Conservation (phyloP, 257 asterid species). For the Capsicum rhomboideum region DNA sequence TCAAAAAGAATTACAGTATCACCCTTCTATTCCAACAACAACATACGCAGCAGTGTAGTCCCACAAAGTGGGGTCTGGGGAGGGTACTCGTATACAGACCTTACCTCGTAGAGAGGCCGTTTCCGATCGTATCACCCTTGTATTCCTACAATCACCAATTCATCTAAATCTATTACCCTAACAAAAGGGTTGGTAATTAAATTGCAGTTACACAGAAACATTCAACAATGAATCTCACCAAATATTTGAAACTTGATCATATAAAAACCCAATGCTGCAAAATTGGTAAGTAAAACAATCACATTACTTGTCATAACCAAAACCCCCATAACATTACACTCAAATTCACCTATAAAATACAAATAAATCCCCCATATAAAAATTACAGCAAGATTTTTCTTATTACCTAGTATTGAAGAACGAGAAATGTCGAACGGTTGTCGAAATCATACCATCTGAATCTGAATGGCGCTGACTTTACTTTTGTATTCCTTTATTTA, state of each 20-base stretch:
- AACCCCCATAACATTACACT: background rate
- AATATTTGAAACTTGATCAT: background rate
- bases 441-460: constrained; percentile 4
- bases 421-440: background rate
- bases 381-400: background rate
- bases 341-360: background rate
- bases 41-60: too few species aligned
- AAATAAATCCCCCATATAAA: background rate
- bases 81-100: too few species aligned
- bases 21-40: background rate
- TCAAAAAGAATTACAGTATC: too few species aligned
- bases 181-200: background rate
- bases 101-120: too few species aligned
- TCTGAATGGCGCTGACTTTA: background rate
- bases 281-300: background rate
- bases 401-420: background rate
- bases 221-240: background rate
- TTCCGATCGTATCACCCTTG: background rate
- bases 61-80: too few species aligned
- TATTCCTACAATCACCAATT: background rate
- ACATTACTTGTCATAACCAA: background rate
- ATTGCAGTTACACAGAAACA: background rate
- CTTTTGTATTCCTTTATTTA: background rate
- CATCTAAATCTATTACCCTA: background rate
- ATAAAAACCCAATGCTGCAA: background rate